phyloP scores from a whole-genome alignment of 2,329 filamentous ascomycete genomes.

The Pleomassaria siparia region DNA sequence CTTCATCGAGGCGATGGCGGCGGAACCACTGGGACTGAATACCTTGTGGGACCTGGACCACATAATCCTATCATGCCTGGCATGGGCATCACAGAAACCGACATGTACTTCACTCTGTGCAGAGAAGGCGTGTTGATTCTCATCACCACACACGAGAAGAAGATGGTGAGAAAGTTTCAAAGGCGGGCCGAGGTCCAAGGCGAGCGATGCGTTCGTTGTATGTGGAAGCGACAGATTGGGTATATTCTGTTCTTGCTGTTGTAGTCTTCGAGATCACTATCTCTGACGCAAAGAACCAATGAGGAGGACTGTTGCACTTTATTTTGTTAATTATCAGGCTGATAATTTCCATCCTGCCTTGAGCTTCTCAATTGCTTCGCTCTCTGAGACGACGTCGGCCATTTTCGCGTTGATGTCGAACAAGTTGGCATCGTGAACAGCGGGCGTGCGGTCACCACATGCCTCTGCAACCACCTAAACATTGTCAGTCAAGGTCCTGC shows the following conservation, averaged over 20 bases:
- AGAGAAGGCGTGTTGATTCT: slow-evolving; percentile 9
- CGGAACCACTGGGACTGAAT: slow-evolving; percentile 6
- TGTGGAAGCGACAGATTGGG: slow-evolving; percentile 7
- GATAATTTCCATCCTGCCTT: slow-evolving; percentile 38
- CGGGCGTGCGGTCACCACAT: slow-evolving; percentile 49
- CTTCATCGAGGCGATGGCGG: slow-evolving; percentile 8
- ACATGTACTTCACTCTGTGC: slow-evolving; percentile 6
- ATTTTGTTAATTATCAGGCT: neutral
- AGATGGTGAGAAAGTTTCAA: slow-evolving; percentile 8
- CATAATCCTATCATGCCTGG: slow-evolving; percentile 8
- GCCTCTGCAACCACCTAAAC: slow-evolving; percentile 48
- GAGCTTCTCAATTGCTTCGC: slow-evolving; percentile 45
- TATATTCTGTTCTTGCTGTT: slow-evolving; percentile 2
- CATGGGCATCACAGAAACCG: slow-evolving; percentile 17
- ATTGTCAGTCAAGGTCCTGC: slow-evolving; percentile 3
- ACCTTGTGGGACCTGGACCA: slow-evolving; percentile 7
- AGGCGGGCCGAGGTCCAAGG: slow-evolving; percentile 1
- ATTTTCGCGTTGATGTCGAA: slow-evolving; percentile 53
- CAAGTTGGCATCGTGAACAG: slow-evolving; percentile 49
- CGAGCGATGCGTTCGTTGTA: slow-evolving; percentile 6
- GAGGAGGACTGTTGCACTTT: too few relatives aligned
- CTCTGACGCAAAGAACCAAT: neutral
- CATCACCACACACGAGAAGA: slow-evolving; percentile 6
- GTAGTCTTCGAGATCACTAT: neutral
- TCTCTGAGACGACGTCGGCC: slow-evolving; percentile 48